Percentiles rank a stretch among this genome's conserved stretches.
Conservation (phyloP, 108 stramenopile genomes). For the Tribonema minus region DNA sequence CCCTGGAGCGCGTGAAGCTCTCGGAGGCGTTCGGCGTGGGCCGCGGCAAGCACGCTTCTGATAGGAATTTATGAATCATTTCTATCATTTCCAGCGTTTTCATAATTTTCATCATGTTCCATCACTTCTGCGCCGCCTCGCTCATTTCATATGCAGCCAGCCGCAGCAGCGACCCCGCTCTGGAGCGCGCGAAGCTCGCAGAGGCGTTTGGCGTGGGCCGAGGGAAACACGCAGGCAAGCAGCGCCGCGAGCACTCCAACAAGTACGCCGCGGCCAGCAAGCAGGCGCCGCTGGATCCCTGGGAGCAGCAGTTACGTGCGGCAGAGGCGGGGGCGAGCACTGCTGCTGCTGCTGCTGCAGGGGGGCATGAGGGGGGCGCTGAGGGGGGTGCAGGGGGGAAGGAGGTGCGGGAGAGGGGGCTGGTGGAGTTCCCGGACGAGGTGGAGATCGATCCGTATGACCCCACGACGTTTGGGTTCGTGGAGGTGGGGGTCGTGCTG, state of each 20-base stretch:
- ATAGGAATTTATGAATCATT: no score
- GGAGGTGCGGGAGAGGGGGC: conserved; percentile 3
- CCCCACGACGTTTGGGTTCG: conserved; percentile 39
- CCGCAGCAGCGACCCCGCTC: no score
- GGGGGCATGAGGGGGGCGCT: background rate
- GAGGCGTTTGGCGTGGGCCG: conserved; percentile 30
- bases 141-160: no score
- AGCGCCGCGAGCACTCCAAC: conserved; percentile 24
- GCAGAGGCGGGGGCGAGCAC: background rate
- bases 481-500: conserved; percentile 18
- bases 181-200: background rate
- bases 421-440: conserved; percentile 24
- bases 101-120: no score
- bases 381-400: background rate
- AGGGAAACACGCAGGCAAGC: conserved; percentile 37
- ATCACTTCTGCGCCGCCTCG: no score
- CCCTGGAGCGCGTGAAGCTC: background rate
- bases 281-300: conserved; percentile 17
- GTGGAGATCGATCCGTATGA: conserved; percentile 49
- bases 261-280: conserved; percentile 31
- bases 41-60: conserved; percentile 39
- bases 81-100: no score
- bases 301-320: conserved; percentile 27
- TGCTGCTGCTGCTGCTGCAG: no score
- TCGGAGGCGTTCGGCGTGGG: conserved; percentile 26